Conservation (phyloP, 495 filamentous ascomycete species). For the Neurospora pannonica region DNA sequence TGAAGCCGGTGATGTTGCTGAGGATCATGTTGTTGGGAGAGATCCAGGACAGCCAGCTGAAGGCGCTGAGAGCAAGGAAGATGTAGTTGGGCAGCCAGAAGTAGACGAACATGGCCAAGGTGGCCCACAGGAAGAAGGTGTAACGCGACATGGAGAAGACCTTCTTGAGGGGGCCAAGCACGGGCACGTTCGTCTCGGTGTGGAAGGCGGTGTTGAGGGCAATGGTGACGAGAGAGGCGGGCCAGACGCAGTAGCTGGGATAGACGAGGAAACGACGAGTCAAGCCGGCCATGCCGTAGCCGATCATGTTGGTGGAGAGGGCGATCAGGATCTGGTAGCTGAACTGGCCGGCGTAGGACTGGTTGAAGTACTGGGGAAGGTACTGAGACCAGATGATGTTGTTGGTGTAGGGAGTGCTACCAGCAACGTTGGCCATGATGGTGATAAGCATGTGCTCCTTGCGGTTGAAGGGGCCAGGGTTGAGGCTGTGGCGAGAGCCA, state of each 20-base stretch:
- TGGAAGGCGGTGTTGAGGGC: slow-evolving; percentile 33
- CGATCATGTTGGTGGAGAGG: slow-evolving; percentile 35
- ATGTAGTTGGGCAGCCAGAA: slow-evolving; percentile 24
- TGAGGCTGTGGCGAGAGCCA: slow-evolving; percentile 27
- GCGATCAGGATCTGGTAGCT: slow-evolving; percentile 32
- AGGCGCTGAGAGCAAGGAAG: slow-evolving; percentile 14
- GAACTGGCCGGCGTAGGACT: slow-evolving; percentile 24
- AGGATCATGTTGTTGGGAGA: slow-evolving; percentile 25
- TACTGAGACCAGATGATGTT: slow-evolving; percentile 36
- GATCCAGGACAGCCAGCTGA: slow-evolving; percentile 27
- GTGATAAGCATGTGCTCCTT: slow-evolving; percentile 44
- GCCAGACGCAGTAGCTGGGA: slow-evolving; percentile 32
- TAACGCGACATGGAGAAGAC: slow-evolving; percentile 22
- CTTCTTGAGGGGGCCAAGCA: slow-evolving; percentile 23
- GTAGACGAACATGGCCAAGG: slow-evolving; percentile 16
- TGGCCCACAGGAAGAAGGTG: slow-evolving; percentile 20
- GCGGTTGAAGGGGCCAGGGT: slow-evolving; percentile 38
- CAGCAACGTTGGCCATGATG: slow-evolving; percentile 30
- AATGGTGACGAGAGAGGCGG: slow-evolving; percentile 29
- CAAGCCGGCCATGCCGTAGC: slow-evolving; percentile 42
- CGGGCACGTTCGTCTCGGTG: slow-evolving; percentile 15
- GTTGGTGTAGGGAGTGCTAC: slow-evolving; percentile 24
- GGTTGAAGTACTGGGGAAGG: slow-evolving; percentile 27
- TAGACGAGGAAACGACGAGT: slow-evolving; percentile 46
- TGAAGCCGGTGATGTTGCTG: slow-evolving; percentile 22